Base-by-base conservation (phyloP, 768 basidiomycete species). In the Udeniomyces megalosporus region DNA sequence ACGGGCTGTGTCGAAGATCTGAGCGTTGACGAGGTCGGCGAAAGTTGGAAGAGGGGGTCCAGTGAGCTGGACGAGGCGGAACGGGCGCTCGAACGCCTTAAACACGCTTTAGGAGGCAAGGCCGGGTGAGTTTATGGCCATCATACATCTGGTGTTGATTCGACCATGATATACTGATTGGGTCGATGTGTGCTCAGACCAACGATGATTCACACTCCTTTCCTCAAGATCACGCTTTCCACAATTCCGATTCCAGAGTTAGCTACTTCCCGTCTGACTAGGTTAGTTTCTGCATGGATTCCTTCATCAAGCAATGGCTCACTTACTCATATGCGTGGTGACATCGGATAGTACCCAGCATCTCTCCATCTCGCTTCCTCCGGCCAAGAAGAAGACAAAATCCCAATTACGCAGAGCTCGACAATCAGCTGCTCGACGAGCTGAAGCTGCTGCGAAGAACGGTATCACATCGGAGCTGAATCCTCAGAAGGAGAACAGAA, bases 141-240 rank as follows among this genome's bases (percentile, higher is more conserved):
- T 45, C 1, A 0, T 22, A 10, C n/a, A 14, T 45, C 10, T 48
- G 4, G 22, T 20, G 34, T 32, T 59, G 26, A n/a, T 47, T 32
- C 57, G 11, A 20, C 47, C 29, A 38, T n/a, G 17, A 14, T 12
- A 8, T 8, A 47, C 48, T n/a, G 29, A 58, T 22, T 20, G 32
- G 20, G 7, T n/a, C 24, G 11, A 10, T 2, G 14, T 56, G 20
- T 32, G 7, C 51, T 22, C 17, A 63, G 62, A 8, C 62, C 56
- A 3, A 63, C 49, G 24, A 63, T 63, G 62, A 14, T 32, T 1
- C 62, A 63, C 38, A 63, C 56, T 2, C 62, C 62, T 0, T 63
- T 58, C 49, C n/a, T 63, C 46, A 58, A 34, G n/a, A 44, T 63
- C 35, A 63, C 62, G 11, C 62, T 63, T 0, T 63, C 62, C 8